Percentiles rank a stretch among this genome's conserved stretches.
These are phyloP conservation scores for Shiraia bambusicola DNA, from an alignment of 2,329 filamentous ascomycete genomes.

Conservation along the genomic window DNA sequence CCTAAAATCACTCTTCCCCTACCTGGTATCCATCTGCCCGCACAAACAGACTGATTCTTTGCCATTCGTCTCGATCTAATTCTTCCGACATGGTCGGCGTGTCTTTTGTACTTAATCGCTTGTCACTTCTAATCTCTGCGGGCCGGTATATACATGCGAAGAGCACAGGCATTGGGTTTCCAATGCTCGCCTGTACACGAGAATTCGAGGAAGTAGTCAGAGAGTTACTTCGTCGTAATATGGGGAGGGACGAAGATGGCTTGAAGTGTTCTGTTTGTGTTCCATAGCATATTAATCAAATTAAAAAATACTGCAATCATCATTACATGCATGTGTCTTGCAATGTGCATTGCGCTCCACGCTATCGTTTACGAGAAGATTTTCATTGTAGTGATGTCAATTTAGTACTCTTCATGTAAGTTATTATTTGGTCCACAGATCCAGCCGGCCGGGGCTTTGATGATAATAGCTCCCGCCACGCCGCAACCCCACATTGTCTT, in stretches of 20 bases:
- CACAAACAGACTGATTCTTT: constrained; percentile 20
- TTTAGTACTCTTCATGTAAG: no score
- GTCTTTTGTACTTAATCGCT: constrained; percentile 26
- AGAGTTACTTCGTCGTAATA: constrained; percentile 31
- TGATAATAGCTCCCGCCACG: no score
- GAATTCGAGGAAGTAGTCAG: constrained; percentile 20
- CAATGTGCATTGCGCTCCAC: no score
- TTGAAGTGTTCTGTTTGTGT: constrained; percentile 24
- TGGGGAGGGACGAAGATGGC: constrained; percentile 23
- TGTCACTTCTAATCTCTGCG: constrained; percentile 30
- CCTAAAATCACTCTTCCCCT: constrained; percentile 17
- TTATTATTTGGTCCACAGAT: no score
- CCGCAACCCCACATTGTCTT: no score
- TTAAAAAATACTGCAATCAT: constrained; percentile 22
- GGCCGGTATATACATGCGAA: constrained; percentile 17
- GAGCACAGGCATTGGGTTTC: constrained; percentile 23
- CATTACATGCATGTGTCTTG: not conserved
- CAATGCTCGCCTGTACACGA: constrained; percentile 15
- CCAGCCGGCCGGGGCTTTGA: no score
- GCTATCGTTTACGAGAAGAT: no score
- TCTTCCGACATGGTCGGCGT: constrained; percentile 6
- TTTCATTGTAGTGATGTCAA: no score
- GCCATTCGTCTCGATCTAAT: constrained; percentile 8
- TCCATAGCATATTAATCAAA: constrained; percentile 17
- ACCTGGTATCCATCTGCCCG: constrained; percentile 16